phyloP scores from a whole-genome alignment of 371 early-diverging fungal genomes.

The Entomophthora muscae region DNA sequence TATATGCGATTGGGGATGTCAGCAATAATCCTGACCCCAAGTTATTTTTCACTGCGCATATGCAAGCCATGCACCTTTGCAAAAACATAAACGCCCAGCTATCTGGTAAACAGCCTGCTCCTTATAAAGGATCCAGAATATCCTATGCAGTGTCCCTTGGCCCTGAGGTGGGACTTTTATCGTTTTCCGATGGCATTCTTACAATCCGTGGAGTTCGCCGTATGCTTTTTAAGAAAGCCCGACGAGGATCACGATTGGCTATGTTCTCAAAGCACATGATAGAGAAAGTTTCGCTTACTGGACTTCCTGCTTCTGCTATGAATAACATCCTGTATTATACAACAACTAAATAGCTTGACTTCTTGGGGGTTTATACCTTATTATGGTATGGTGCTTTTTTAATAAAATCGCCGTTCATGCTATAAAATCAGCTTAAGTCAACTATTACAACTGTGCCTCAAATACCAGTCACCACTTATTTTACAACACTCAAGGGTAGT shows the following conservation, averaged over 20 bases:
- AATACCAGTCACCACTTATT: no score
- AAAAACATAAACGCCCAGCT: constrained; percentile 12
- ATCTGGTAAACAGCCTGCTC: not conserved
- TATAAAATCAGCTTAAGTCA: no score
- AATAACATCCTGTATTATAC: not conserved
- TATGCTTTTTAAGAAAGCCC: not conserved
- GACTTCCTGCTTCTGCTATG: not conserved
- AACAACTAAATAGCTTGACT: not conserved
- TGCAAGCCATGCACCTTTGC: constrained; percentile 19
- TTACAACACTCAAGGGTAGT: no score
- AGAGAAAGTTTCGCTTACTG: not conserved
- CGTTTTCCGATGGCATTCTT: not conserved
- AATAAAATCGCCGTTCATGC: no score
- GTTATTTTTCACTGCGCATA: constrained; percentile 22
- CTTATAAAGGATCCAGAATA: not conserved
- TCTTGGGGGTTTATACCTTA: no score
- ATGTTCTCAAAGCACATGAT: not conserved
- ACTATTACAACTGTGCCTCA: no score
- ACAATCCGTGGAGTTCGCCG: not conserved
- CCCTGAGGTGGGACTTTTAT: not conserved
- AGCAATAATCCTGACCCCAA: constrained; percentile 19
- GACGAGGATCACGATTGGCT: not conserved
- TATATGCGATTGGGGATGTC: constrained; percentile 21
- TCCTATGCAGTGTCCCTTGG: not conserved
- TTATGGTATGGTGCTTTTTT: no score